A percentile compares a stretch with the other conserved stretches of the same genome.
Conservation (phyloP, 108 stramenopile genomes). For the Hondaea fermentalgiana region DNA sequence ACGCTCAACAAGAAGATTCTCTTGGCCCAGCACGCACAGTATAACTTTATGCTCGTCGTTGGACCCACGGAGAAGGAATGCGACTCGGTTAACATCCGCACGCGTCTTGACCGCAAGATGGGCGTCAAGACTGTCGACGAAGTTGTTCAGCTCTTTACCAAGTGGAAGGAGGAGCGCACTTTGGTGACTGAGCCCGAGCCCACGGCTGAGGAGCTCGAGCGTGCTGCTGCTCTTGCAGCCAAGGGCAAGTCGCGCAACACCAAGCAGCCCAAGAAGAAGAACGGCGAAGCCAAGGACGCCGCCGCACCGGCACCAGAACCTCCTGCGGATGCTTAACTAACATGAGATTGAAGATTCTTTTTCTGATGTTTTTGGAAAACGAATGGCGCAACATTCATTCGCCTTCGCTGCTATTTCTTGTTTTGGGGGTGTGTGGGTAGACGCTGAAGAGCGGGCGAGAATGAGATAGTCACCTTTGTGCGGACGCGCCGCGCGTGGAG, state of each 20-base stretch:
- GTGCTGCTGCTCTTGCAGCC: background rate
- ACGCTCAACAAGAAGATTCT: constrained; percentile 98
- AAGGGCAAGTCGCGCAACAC: background rate
- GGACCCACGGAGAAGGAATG: constrained; percentile 77
- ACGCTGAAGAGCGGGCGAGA: too few relatives aligned
- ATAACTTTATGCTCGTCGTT: constrained; percentile 97
- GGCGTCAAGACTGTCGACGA: constrained; percentile 13
- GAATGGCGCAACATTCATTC: too few relatives aligned
- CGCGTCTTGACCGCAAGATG: constrained; percentile 33
- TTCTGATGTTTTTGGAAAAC: too few relatives aligned
- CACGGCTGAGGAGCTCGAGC: background rate
- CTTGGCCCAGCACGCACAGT: constrained; percentile 86
- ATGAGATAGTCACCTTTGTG: too few relatives aligned
- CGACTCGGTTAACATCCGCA: constrained; percentile 80
- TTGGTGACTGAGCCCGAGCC: background rate
- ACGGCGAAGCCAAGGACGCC: background rate
- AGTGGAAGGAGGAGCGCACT: background rate
- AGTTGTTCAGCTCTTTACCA: background rate
- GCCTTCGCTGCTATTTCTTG: too few relatives aligned
- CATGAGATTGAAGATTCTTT: too few relatives aligned
- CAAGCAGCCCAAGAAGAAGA: background rate
- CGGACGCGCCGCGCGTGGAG: too few relatives aligned
- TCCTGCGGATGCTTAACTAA: too few relatives aligned
- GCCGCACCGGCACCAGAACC: too few relatives aligned
- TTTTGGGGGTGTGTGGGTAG: too few relatives aligned